phyloP scores from a whole-genome alignment of 192 early-diverging fungal genomes.

The Chytriomyces hyalinus region DNA sequence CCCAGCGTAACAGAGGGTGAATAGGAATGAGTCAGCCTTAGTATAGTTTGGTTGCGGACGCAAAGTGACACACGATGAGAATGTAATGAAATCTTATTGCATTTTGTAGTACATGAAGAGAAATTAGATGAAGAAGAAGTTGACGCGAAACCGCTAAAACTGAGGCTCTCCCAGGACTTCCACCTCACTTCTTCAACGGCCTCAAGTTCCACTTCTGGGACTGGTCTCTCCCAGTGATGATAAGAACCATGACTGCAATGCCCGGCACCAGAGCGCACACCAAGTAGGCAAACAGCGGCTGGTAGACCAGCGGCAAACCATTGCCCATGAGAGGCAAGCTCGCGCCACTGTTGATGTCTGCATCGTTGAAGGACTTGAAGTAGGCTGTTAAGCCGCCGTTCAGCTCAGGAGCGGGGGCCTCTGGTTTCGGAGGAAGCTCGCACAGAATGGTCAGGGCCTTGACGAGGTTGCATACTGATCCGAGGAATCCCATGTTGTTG shows the following conservation, averaged over 20 bases:
- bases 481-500: slow-evolving; percentile 14
- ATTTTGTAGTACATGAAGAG: too few species aligned
- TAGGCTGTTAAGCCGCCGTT: background rate
- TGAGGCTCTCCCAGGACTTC: too few species aligned
- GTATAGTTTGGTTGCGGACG: too few species aligned
- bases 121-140: too few species aligned
- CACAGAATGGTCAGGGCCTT: slow-evolving; percentile 17
- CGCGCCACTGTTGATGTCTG: background rate
- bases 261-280: background rate
- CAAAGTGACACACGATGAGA: too few species aligned
- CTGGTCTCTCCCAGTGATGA: background rate
- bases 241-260: background rate
- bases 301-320: slow-evolving; percentile 3
- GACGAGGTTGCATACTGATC: slow-evolving; percentile 16
- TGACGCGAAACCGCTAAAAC: too few species aligned
- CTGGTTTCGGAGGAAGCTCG: background rate
- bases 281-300: slow-evolving; percentile 10
- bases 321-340: background rate
- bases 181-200: background rate
- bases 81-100: too few species aligned
- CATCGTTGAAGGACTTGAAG: background rate
- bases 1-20: too few species aligned
- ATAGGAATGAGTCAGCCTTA: too few species aligned
- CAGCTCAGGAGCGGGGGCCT: background rate
- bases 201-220: background rate